Conservation (phyloP, 2,329 filamentous ascomycete genomes). For the Cladosporium sp. region DNA sequence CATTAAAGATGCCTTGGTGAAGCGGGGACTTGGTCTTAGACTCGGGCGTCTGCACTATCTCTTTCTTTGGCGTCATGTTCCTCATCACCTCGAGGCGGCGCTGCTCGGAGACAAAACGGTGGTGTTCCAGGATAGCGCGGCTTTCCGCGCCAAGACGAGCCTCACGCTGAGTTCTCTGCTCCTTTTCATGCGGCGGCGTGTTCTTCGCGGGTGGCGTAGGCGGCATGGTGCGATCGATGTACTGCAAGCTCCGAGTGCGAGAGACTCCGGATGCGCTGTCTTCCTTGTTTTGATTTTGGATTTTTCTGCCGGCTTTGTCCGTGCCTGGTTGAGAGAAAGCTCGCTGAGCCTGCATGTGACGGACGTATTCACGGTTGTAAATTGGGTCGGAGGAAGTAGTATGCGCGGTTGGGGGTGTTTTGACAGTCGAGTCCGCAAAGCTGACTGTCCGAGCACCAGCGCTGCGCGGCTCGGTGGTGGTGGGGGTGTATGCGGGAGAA, state of each 20-base stretch:
- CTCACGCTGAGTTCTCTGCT: not conserved
- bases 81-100: not conserved
- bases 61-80: not conserved
- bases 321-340: conserved; percentile 24
- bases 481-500: not conserved
- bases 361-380: conserved; percentile 20
- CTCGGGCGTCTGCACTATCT: conserved; percentile 2
- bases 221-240: conserved; percentile 34
- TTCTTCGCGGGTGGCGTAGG: conserved; percentile 50
- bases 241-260: conserved; percentile 35
- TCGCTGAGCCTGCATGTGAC: conserved; percentile 21
- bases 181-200: conserved; percentile 42
- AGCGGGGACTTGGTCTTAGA: conserved; percentile 2
- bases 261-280: conserved; percentile 22
- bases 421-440: conserved; percentile 9
- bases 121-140: not conserved
- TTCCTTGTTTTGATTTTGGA: not conserved
- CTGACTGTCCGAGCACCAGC: not conserved
- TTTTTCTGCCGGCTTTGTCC: conserved; percentile 20
- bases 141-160: not conserved
- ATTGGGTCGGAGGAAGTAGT: conserved; percentile 25
- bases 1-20: not conserved
- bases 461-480: conserved; percentile 5
- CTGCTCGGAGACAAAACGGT: not conserved
- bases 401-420: conserved; percentile 24